Conservation (phyloP, 352 stramenopile genomes). For the Thalassiosira sp. region DNA sequence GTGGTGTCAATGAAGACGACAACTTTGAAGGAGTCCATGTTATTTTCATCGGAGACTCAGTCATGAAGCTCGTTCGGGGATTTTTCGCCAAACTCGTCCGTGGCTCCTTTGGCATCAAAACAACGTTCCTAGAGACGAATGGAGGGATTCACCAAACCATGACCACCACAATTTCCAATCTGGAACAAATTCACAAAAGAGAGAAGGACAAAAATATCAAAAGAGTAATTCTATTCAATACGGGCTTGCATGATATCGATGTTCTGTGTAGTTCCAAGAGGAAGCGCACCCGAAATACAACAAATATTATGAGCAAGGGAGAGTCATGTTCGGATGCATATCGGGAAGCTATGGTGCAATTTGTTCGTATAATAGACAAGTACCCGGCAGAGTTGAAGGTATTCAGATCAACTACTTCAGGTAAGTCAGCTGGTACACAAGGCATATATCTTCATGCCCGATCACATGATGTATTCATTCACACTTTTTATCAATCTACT, state of each 20-base stretch:
- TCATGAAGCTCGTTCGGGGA: conserved; percentile 61
- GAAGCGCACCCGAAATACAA: conserved; percentile 27
- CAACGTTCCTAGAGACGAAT: conserved; percentile 48
- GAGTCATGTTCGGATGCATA: conserved; percentile 57
- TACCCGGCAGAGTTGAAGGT: conserved; percentile 58
- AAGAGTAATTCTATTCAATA: conserved; percentile 72
- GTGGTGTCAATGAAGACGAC: neutral
- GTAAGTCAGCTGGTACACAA: too few species aligned
- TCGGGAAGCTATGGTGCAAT: conserved; percentile 32
- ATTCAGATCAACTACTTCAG: conserved; percentile 71
- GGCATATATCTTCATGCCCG: too few species aligned
- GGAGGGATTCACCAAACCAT: conserved; percentile 43
- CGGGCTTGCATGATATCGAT: conserved; percentile 75
- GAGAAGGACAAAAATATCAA: conserved; percentile 29
- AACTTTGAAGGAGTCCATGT: conserved; percentile 50
- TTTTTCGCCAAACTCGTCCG: conserved; percentile 45
- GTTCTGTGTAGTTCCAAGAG: conserved; percentile 64
- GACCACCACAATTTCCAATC: conserved; percentile 18
- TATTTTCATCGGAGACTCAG: conserved; percentile 74
- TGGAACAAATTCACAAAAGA: conserved; percentile 29
- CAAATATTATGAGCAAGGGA: conserved; percentile 3
- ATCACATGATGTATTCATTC: conserved; percentile 1
- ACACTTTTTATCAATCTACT: neutral
- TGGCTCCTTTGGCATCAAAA: conserved; percentile 27
- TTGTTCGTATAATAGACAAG: conserved; percentile 43